A percentile compares a stretch with the other conserved stretches of the same genome.
phyloP scores from a whole-genome alignment of 2,329 filamentous ascomycete genomes.

The Epichloe bromicola region DNA sequence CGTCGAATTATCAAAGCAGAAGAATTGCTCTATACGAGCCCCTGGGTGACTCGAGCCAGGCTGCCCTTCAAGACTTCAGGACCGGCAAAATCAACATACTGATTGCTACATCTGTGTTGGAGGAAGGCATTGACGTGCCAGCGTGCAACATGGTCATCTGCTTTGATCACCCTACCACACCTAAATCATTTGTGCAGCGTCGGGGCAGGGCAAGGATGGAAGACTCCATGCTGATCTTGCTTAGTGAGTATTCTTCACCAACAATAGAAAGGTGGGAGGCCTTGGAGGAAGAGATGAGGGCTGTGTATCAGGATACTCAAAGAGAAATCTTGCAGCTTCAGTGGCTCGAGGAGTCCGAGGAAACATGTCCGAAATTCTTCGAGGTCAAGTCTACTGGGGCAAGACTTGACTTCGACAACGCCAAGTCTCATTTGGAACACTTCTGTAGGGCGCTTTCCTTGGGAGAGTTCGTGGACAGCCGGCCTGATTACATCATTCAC shows the following conservation, averaged over 20 bases:
- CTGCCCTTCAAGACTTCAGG: conserved; percentile 34
- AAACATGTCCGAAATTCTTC: conserved; percentile 15
- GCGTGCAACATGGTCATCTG: conserved; percentile 50
- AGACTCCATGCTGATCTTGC: conserved; percentile 36
- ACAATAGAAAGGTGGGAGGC: conserved; percentile 41
- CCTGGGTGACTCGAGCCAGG: conserved; percentile 18
- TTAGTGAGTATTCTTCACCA: conserved; percentile 21
- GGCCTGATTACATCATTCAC: conserved; percentile 54
- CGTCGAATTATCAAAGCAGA: conserved; percentile 24
- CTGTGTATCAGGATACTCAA: conserved; percentile 51
- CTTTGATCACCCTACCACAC: conserved; percentile 34
- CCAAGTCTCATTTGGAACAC: conserved; percentile 64
- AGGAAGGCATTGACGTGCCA: conserved; percentile 56
- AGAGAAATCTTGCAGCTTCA: conserved; percentile 34
- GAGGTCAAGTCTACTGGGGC: conserved; percentile 39
- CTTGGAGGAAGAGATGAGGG: conserved; percentile 62
- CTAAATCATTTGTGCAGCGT: conserved; percentile 47
- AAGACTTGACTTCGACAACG: conserved; percentile 57
- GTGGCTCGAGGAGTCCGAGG: conserved; percentile 32
- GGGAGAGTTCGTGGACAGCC: conserved; percentile 46
- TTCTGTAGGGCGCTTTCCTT: conserved; percentile 56
- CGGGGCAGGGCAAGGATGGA: conserved; percentile 39
- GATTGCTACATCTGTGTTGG: conserved; percentile 49
- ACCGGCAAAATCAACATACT: conserved; percentile 42
- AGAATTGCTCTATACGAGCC: conserved; percentile 29